Conservation (phyloP, 2,329 filamentous ascomycete genomes). For the Pestalotiopsis fici region DNA sequence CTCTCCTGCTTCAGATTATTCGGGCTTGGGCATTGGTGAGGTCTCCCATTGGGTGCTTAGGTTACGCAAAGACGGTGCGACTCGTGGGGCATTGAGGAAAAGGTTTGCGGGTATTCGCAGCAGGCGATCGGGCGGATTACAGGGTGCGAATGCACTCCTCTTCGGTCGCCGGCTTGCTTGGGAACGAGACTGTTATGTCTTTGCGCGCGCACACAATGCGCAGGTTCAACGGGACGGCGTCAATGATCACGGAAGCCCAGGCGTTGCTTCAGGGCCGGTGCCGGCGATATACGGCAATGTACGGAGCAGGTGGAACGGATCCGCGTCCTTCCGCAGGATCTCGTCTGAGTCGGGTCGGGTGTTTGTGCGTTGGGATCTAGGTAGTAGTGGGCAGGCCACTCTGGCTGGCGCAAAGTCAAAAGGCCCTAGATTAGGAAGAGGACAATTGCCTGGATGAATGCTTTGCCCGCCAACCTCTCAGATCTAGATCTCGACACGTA, state of each 20-base stretch:
- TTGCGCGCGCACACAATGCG: neutral
- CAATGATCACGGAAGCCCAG: neutral
- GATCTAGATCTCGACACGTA: neutral
- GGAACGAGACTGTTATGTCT: neutral
- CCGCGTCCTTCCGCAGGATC: neutral
- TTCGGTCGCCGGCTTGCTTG: neutral
- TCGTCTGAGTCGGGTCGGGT: neutral
- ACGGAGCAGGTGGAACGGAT: neutral
- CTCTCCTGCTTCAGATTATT: slow-evolving; percentile 13
- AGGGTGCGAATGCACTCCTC: neutral
- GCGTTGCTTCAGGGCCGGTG: neutral
- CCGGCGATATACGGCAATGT: neutral
- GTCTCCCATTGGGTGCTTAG: slow-evolving; percentile 14
- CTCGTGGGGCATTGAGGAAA: slow-evolving; percentile 13
- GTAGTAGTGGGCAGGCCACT: neutral
- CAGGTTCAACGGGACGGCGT: neutral
- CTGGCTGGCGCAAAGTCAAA: neutral
- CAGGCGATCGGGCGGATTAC: slow-evolving; percentile 6
- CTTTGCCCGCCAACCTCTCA: neutral
- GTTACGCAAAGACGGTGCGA: slow-evolving; percentile 14
- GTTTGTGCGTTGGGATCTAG: neutral
- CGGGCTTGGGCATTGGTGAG: slow-evolving; percentile 8
- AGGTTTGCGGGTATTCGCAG: slow-evolving; percentile 14
- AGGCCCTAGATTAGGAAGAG: neutral
- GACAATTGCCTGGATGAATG: neutral